A percentile compares a stretch with the other conserved stretches of the same genome.
phyloP scores from a whole-genome alignment of 306 rosid genomes.

The Trifolium subterraneum region DNA sequence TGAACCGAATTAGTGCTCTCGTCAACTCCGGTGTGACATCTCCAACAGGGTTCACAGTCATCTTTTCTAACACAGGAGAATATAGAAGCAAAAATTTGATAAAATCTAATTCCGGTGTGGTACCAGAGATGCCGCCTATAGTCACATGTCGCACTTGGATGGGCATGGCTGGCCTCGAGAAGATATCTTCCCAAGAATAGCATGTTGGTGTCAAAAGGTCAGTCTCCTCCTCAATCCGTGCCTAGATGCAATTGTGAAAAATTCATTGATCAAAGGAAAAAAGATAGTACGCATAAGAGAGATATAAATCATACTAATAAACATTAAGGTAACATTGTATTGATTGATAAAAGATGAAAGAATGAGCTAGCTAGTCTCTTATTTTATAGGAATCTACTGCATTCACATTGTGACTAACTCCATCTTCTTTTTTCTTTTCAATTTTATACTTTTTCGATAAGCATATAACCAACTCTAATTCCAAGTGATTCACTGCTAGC shows the following conservation, averaged over 20 bases:
- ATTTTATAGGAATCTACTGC: too few species aligned
- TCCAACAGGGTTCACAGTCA: constrained; percentile 54
- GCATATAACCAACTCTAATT: not conserved
- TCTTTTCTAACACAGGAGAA: constrained; percentile 56
- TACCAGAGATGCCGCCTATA: constrained; percentile 45
- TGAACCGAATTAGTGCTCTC: constrained; percentile 51
- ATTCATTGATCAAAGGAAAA: not conserved
- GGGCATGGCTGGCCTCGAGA: constrained; percentile 36
- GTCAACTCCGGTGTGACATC: constrained; percentile 40
- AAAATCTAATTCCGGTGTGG: constrained; percentile 54
- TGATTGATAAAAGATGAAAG: too few species aligned
- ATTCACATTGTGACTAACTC: too few species aligned
- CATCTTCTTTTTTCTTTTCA: too few species aligned
- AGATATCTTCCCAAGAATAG: constrained; percentile 42
- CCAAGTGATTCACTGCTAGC: not conserved
- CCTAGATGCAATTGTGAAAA: constrained; percentile 40
- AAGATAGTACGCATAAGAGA: not conserved
- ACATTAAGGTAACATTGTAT: too few species aligned
- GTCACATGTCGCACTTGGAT: constrained; percentile 46
- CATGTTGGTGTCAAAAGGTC: not conserved
- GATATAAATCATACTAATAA: too few species aligned
- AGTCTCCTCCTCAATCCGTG: constrained; percentile 3
- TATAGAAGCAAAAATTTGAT: constrained; percentile 31
- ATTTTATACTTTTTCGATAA: too few species aligned
- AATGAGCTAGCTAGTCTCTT: too few species aligned